Base-by-base conservation (phyloP, 2,329 filamentous ascomycete genomes). In the Penicillium janthinellum region DNA sequence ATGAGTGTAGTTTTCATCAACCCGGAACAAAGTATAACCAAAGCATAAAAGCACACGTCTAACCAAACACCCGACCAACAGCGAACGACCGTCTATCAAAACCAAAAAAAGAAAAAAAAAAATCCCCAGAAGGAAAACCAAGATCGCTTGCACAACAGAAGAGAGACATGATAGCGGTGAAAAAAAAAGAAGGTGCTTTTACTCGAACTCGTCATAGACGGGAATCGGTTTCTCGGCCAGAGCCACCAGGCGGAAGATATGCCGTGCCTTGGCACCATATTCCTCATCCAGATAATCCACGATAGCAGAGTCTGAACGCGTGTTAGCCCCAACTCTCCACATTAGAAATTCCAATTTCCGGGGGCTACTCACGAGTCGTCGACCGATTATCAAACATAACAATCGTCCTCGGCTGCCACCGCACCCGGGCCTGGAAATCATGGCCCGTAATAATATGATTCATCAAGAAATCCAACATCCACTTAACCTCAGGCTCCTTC, bases 351-450 rank as follows among this genome's bases (percentile, higher is more conserved):
- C 31, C 31, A 31, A 31, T 8, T 1, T 8, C 1, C 15, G 12
- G 34, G 38, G 38, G n/a, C 38, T 42, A 75, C 78, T 70, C 72
- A 82, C 79, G 79, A 54, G 79, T 74, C 34, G 79, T 80, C 45
- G 71, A 75, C 49, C 81, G 74, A 56, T 82, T 81, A 65, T 82
- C 80, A 68, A 82, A 82, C 65, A 83, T 79, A 15, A 83, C 81
- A 54, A 84, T 78, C 2, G 80, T 81, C 59, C 77, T 74, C 6
- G 81, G 81, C 65, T 79, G 76, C 80, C 80, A 83, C 42, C 75
- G 72, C 34, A 83, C 77, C 17, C 81, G 70, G 37, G 75, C 76
- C 66, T 81, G 79, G 67, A 82, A 79, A 67, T 82, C 80, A 63
- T 81, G 79, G 11, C 78, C 78, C 6, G 71, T 73, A 35, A 79